Base-by-base conservation (phyloP, 2,329 filamentous ascomycete species). In the Apiospora sp. region DNA sequence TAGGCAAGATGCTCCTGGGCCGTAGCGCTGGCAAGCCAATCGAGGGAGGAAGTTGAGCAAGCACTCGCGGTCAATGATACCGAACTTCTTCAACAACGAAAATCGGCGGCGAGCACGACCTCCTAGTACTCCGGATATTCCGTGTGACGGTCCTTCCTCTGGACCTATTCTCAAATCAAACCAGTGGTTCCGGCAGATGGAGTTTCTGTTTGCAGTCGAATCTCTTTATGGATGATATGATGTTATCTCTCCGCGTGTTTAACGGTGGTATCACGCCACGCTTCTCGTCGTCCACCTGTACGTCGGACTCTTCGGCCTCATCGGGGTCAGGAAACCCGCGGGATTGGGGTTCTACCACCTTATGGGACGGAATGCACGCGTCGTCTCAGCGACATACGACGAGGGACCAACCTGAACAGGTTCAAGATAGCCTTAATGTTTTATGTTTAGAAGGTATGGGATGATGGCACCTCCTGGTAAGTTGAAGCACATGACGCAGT, bases 301-400 rank as follows among this genome's bases (percentile, higher is more conserved):
- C 34, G 30, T 64, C 37, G 37, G 37, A 41, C 37, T 41, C 37
- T 41, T 41, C 58, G 58, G 58, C 3, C 34, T 41, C 58, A n/a
- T 37, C 58, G 58, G 58, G 34, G 22, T 64, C 34, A 41, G 22
- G 30, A 24, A 41, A 34, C 41, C 34, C 58, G 58, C 58, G 34
- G 19, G 58, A 61, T 30, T 30, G 54, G n/a, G 10, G 54, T 37
- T 37, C 30, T 37, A 37, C 13, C 30, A 1, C 19, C 30, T 6
- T 10, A 64, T 34, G 19, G 34, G 58, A 41, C 34, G 34, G 12
- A 64, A 24, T 64, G 58, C 30, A 22, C 30, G 10, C 58, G 41
- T 64, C 30, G 58, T 41, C 58, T 64, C 30, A 64, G 58, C n/a
- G 58, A 64, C 58, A 64, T 41, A 64, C 30, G 34, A 64, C 58